phyloP scores from a whole-genome alignment of 345 rosid genomes.

The Ailanthus altissimus region DNA sequence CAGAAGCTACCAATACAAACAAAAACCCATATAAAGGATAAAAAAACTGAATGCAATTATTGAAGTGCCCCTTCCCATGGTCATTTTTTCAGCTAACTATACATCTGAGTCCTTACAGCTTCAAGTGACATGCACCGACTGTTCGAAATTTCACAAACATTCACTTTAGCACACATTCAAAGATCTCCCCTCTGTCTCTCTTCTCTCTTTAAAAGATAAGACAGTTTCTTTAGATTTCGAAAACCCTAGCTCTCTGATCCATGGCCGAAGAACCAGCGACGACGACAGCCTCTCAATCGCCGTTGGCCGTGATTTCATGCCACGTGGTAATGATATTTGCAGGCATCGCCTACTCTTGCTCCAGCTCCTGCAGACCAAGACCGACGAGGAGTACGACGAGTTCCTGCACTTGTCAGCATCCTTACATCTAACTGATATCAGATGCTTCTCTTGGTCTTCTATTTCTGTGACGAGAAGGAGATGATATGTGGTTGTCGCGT shows the following conservation, averaged over 20 bases:
- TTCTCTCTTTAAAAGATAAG: background rate
- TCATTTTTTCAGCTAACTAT: too few species aligned
- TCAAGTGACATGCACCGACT: too few species aligned
- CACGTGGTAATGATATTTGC: constrained; percentile 89
- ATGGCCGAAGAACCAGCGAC: constrained; percentile 43
- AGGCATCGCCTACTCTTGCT: constrained; percentile 95
- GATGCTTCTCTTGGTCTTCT: background rate
- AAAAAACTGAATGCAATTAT: too few species aligned
- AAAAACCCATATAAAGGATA: background rate
- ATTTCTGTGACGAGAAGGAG: too few species aligned
- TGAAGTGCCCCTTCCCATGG: too few species aligned
- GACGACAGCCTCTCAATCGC: constrained; percentile 14
- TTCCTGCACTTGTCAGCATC: constrained; percentile 88
- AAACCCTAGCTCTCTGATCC: constrained; percentile 26
- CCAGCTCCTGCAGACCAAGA: constrained; percentile 86
- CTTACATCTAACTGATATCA: background rate
- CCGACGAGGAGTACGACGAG: constrained; percentile 94
- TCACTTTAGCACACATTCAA: background rate
- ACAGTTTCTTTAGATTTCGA: background rate
- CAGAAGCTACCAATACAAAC: background rate
- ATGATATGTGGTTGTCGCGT: too few species aligned
- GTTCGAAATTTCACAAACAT: background rate
- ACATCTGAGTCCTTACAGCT: too few species aligned
- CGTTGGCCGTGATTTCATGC: constrained; percentile 91
- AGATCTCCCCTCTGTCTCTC: background rate